A percentile compares a stretch with the other conserved stretches of the same genome.
These are phyloP conservation scores for Mycosphaerella arachidis DNA, from an alignment of 2,329 filamentous ascomycete genomes.

Conservation along the genomic window DNA sequence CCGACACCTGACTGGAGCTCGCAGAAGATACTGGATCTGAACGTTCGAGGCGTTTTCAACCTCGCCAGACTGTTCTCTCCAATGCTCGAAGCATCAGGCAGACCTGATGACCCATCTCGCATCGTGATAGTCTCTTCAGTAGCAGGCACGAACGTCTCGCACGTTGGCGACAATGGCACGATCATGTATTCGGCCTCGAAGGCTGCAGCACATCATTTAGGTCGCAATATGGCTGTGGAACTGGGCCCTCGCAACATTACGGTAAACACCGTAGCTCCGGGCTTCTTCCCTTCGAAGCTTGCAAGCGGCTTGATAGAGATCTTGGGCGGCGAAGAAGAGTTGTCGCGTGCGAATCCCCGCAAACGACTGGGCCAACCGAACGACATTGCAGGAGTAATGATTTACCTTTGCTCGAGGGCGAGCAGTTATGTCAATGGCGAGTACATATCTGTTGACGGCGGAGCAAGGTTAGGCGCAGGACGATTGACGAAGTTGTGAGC, in stretches of 20 bases:
- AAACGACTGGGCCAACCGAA: constrained; percentile 63
- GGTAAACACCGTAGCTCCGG: constrained; percentile 65
- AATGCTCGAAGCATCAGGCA: constrained; percentile 60
- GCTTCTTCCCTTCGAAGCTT: constrained; percentile 66
- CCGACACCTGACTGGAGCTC: constrained; percentile 74
- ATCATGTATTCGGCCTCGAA: constrained; percentile 83
- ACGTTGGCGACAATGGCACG: constrained; percentile 65
- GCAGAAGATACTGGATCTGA: constrained; percentile 83
- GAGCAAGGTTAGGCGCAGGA: constrained; percentile 32
- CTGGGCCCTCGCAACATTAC: constrained; percentile 74
- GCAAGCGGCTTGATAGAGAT: constrained; percentile 66
- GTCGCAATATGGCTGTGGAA: constrained; percentile 75
- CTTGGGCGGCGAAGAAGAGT: constrained; percentile 60
- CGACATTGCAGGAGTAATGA: constrained; percentile 71
- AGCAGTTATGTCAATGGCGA: constrained; percentile 67
- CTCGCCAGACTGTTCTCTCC: constrained; percentile 57
- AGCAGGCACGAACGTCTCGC: constrained; percentile 70
- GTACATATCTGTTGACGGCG: constrained; percentile 65
- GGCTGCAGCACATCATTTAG: constrained; percentile 78
- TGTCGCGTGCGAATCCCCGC: constrained; percentile 61
- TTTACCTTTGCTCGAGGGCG: constrained; percentile 65
- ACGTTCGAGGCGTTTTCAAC: constrained; percentile 79
- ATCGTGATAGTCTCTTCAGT: constrained; percentile 80
- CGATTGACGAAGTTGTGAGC: constrained; percentile 24
- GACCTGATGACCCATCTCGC: constrained; percentile 61